These are phyloP conservation scores for Podospora sp. DNA, from an alignment of 495 filamentous ascomycete genomes.

Conservation along the genomic window DNA sequence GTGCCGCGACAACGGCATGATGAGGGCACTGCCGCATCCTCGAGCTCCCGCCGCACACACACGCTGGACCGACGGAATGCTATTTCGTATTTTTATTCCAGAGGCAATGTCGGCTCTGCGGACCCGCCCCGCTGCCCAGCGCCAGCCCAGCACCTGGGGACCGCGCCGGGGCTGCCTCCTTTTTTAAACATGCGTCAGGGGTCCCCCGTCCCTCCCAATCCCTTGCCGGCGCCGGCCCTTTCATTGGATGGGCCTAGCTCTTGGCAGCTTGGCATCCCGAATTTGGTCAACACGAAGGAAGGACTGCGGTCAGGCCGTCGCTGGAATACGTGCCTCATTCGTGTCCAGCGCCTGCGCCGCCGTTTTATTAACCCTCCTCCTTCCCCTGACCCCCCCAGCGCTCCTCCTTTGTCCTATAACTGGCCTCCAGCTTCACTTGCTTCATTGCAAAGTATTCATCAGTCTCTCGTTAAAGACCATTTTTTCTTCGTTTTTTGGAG, in stretches of 20 bases:
- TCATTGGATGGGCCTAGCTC: slow-evolving; percentile 12
- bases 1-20: neutral
- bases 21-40: neutral
- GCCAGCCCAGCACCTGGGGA: neutral
- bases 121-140: neutral
- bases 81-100: neutral
- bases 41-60: too few species aligned
- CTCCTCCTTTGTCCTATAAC: slow-evolving; percentile 6
- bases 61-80: neutral
- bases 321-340: neutral
- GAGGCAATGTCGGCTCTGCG: neutral
- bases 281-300: slow-evolving; percentile 6
- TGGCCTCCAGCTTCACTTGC: slow-evolving; percentile 10
- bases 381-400: slow-evolving; percentile 11
- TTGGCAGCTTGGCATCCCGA: slow-evolving; percentile 12
- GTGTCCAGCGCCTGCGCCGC: neutral
- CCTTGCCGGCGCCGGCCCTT: neutral
- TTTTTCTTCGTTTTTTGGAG: slow-evolving; percentile 10
- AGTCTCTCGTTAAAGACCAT: slow-evolving; percentile 22
- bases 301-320: neutral
- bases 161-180: neutral
- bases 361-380: slow-evolving; percentile 9
- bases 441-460: slow-evolving; percentile 7
- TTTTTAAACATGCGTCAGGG: slow-evolving; percentile 11
- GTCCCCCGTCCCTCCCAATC: neutral